These are phyloP conservation scores for Trichomonas vaginalis DNA, from an alignment of 208 protist species.

Conservation along the genomic window DNA sequence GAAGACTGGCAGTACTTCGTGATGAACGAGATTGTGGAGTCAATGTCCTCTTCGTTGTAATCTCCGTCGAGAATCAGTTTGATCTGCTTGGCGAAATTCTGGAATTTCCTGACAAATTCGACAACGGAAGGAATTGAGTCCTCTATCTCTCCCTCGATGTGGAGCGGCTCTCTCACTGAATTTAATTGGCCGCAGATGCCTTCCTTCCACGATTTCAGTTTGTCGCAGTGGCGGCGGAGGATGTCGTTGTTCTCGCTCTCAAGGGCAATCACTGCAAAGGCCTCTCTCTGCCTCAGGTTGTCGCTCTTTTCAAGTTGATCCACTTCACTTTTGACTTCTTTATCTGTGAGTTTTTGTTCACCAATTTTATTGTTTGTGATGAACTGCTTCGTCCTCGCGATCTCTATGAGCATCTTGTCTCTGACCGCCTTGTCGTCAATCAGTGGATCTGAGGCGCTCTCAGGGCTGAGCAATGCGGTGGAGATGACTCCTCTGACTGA, in stretches of 20 bases:
- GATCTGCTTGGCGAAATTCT: background rate
- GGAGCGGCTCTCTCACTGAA: background rate
- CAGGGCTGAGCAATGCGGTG: background rate
- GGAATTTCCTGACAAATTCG: background rate
- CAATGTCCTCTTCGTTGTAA: background rate
- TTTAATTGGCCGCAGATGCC: background rate
- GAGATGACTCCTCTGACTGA: background rate
- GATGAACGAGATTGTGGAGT: background rate
- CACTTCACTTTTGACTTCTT: background rate
- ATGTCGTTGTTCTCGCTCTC: background rate
- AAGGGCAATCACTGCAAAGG: background rate
- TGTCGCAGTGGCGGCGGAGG: background rate
- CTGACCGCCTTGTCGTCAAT: background rate
- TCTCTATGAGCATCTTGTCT: background rate
- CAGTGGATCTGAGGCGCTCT: background rate
- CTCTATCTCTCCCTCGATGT: background rate
- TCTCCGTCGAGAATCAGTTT: background rate
- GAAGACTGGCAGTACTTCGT: background rate
- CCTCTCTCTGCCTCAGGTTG: background rate
- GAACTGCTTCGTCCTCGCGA: background rate
- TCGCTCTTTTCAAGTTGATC: background rate
- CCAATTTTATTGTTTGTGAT: background rate
- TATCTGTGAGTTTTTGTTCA: background rate
- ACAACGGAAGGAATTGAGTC: background rate
- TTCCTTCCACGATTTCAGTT: background rate